A percentile compares a stretch with the other conserved stretches of the same genome.
Evolutionary conservation across 2,329 filamentous ascomycete species (phyloP).

Genomic region (Amphichorda felina): DNA sequence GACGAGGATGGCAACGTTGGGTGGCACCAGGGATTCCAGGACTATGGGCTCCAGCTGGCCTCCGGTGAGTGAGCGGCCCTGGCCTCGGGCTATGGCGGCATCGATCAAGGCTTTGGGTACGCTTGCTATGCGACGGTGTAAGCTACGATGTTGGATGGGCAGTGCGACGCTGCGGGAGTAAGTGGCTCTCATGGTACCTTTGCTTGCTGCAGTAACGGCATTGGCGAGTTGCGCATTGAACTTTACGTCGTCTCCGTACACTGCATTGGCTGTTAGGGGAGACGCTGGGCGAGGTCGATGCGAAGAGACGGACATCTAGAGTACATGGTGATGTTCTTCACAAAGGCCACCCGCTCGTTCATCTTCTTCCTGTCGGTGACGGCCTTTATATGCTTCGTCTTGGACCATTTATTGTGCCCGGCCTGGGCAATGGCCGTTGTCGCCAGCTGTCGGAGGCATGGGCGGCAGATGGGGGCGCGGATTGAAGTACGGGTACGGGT

Average conservation of each 20-base stretch:
- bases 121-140: constrained; percentile 39
- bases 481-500: too few relatives aligned
- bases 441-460: constrained; percentile 19
- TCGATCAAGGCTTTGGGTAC: constrained; percentile 81
- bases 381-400: constrained; percentile 91
- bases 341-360: constrained; percentile 53
- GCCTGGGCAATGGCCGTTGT: constrained; percentile 34
- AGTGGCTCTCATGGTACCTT: constrained; percentile 30
- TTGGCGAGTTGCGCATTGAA: constrained; percentile 66
- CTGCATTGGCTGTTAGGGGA: constrained; percentile 25
- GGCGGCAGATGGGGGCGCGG: not conserved
- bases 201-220: constrained; percentile 67
- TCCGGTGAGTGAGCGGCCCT: constrained; percentile 68
- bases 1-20: constrained; percentile 66
- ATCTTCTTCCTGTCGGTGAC: constrained; percentile 74
- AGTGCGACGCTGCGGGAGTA: not conserved
- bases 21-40: constrained; percentile 70
- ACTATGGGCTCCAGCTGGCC: constrained; percentile 64
- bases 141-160: not conserved
- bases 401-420: constrained; percentile 90
- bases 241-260: constrained; percentile 63
- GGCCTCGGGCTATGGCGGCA: constrained; percentile 73
- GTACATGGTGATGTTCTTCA: constrained; percentile 61
- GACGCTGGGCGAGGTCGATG: not conserved
- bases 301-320: constrained; percentile 50